Evolutionary conservation across 257 asterid species (phyloP), one percentile per base, ranked within the genome.

Genomic region (Solanum lycopersicoides): DNA sequence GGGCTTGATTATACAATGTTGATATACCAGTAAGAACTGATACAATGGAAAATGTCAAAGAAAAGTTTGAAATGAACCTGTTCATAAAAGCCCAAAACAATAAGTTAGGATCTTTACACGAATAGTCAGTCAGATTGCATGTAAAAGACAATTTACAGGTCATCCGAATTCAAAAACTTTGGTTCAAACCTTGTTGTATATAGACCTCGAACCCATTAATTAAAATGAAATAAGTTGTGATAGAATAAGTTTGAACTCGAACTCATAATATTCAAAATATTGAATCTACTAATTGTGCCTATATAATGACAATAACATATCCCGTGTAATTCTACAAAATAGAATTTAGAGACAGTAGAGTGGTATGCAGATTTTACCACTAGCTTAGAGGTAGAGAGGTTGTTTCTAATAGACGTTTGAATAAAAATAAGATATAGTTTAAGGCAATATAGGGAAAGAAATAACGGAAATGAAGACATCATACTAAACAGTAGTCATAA

Each of bases 31-130:
- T 93, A 9, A 92, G 9, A 21, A 92, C 45, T 12, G 93, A 92
- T 34, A 93, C 90, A 23, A 93, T 92, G 13, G 94, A 91, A 89
- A 93, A 93, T 6, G 94, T 92, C 35, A 93, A 89, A 0, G 94
- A 93, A 73, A 92, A 93, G 88, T 93, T 93, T 0, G 94, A 71
- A 32, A 93, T 79, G 18, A 91, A 88, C 89, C 95, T 93, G 91
- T 74, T 83, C 73, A 89, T 39, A 85, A 30, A 28, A 42, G 23
- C 82, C 14, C 32, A 82, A 45, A 45, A 47, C 34, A 74, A 25
- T 30, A 12, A 76, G 83, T 76, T 75, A 1, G 56, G 7, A 39
- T 75, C 47, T 35, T 34, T 73, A 73, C 80, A 20, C 4, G 7
- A 73, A 73, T 9, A 73, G 30, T 3, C 28, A 5, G 4, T 73